phyloP scores from a whole-genome alignment of 2,329 filamentous ascomycete species.

The Ophiostoma quercus region DNA sequence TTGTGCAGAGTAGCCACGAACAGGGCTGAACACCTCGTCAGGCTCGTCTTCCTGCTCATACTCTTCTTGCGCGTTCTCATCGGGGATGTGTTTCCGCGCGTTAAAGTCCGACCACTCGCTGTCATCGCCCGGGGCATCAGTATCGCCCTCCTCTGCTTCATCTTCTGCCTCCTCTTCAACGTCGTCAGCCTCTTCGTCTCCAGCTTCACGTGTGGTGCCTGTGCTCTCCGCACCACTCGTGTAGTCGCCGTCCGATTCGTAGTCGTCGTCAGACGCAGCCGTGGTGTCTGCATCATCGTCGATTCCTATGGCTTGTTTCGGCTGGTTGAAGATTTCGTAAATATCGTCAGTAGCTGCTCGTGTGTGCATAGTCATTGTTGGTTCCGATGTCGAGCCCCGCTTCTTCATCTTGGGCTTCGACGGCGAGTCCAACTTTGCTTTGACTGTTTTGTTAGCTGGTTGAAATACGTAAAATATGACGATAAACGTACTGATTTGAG shows the following conservation, averaged over 20 bases:
- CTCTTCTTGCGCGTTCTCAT: slow-evolving; percentile 5
- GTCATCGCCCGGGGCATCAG: slow-evolving; percentile 47
- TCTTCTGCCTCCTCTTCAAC: slow-evolving; percentile 41
- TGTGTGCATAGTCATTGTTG: slow-evolving; percentile 98
- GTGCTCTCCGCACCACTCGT: slow-evolving; percentile 83
- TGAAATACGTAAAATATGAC: too few relatives aligned
- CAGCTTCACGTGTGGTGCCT: slow-evolving; percentile 54
- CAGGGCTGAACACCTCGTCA: slow-evolving; percentile 28
- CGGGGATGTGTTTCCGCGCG: slow-evolving; percentile 63
- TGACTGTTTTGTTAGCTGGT: slow-evolving; percentile 53
- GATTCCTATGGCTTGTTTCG: slow-evolving; percentile 44
- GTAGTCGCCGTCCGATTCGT: slow-evolving; percentile 69
- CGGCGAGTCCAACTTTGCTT: slow-evolving; percentile 87
- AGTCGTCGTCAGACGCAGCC: slow-evolving; percentile 41
- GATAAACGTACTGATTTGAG: slow-evolving; percentile 72
- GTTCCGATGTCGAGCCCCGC: slow-evolving; percentile 62
- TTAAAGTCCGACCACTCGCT: slow-evolving; percentile 90
- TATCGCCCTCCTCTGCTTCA: slow-evolving; percentile 40
- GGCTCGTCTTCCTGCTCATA: slow-evolving; percentile 32
- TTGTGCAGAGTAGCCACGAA: slow-evolving; percentile 25
- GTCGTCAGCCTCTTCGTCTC: slow-evolving; percentile 45
- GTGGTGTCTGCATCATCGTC: slow-evolving; percentile 60
- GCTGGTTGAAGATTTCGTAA: slow-evolving; percentile 93
- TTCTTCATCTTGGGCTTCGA: slow-evolving; percentile 77
- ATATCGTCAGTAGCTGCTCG: slow-evolving; percentile 94